Evolutionary conservation across 352 stramenopile genomes (phyloP).

Genomic region (Hyaloperonospora brassicae): DNA sequence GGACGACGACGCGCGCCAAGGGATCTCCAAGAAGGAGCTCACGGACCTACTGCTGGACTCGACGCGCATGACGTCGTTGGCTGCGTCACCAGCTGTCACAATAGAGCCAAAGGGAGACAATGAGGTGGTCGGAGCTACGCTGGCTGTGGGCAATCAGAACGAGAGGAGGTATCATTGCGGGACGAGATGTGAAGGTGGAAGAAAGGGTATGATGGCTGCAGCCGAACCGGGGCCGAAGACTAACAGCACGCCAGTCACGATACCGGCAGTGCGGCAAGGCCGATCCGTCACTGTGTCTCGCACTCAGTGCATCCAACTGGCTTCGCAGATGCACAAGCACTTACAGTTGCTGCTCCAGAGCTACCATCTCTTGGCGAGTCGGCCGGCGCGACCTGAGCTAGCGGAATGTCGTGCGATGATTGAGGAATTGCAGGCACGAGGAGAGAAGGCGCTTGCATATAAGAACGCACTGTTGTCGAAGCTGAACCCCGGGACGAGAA

Average conservation of each 20-base stretch:
- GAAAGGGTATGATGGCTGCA: constrained; percentile 1
- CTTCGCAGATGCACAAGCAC: constrained; percentile 86
- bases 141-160: constrained; percentile 1
- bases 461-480: constrained; percentile 64
- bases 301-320: constrained; percentile 69
- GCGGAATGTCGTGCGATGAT: constrained; percentile 56
- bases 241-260: constrained; percentile 1
- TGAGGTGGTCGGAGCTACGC: background rate
- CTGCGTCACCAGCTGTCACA: constrained; percentile 9
- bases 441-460: constrained; percentile 49
- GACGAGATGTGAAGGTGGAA: background rate
- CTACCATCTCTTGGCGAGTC: constrained; percentile 42
- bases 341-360: constrained; percentile 73
- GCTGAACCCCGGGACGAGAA: constrained; percentile 27
- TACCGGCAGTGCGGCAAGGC: constrained; percentile 12
- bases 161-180: background rate
- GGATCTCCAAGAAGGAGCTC: constrained; percentile 77
- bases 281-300: constrained; percentile 36
- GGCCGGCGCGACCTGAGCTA: constrained; percentile 5
- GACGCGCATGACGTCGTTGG: constrained; percentile 52
- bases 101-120: constrained; percentile 11
- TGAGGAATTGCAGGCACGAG: constrained; percentile 51
- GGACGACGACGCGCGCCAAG: constrained; percentile 35
- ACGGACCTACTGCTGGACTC: constrained; percentile 78
- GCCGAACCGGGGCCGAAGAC: constrained; percentile 7